These are phyloP conservation scores for Perkinsela sp. DNA, from an alignment of 208 protist genomes.

Conservation along the genomic window DNA sequence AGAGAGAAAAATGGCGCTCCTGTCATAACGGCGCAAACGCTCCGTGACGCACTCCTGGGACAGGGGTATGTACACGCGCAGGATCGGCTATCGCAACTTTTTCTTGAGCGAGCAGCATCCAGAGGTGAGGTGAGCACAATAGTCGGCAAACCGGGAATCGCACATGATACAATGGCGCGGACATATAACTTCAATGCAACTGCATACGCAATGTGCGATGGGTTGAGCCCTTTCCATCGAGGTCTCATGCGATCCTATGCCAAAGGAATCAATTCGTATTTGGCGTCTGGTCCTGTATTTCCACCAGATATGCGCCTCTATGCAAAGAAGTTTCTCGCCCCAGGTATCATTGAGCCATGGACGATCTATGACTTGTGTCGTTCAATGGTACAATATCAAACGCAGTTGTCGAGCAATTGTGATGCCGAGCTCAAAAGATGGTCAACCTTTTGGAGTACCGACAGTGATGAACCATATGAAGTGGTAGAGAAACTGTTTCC, in stretches of 20 bases:
- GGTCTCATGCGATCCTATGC: conserved; percentile 12
- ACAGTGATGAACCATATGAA: conserved; percentile 12
- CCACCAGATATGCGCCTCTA: conserved; percentile 29
- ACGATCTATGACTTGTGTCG: conserved; percentile 12
- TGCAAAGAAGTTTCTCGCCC: conserved; percentile 8
- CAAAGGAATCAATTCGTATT: conserved; percentile 18
- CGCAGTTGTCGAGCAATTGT: conserved; percentile 16
- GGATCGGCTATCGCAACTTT: conserved; percentile 24
- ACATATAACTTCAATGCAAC: conserved; percentile 14
- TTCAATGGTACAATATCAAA: conserved; percentile 14
- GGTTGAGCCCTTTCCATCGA: conserved; percentile 5
- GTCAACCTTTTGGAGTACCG: conserved; percentile 7
- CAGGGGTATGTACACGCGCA: conserved; percentile 23
- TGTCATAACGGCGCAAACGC: conserved; percentile 15
- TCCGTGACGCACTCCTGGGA: conserved; percentile 20
- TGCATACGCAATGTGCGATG: conserved; percentile 11
- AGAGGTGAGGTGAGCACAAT: conserved; percentile 9
- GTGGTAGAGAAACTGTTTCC: conserved; percentile 13
- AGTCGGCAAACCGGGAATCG: conserved; percentile 10
- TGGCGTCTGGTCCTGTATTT: conserved; percentile 12
- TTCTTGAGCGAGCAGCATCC: conserved; percentile 15
- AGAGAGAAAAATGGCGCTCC: conserved; percentile 15
- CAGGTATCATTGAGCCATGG: conserved; percentile 15
- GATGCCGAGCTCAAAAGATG: conserved; percentile 12
- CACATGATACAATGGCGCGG: conserved; percentile 10